phyloP scores from a whole-genome alignment of 2,329 filamentous ascomycete species.

The Neurospora sp. region DNA sequence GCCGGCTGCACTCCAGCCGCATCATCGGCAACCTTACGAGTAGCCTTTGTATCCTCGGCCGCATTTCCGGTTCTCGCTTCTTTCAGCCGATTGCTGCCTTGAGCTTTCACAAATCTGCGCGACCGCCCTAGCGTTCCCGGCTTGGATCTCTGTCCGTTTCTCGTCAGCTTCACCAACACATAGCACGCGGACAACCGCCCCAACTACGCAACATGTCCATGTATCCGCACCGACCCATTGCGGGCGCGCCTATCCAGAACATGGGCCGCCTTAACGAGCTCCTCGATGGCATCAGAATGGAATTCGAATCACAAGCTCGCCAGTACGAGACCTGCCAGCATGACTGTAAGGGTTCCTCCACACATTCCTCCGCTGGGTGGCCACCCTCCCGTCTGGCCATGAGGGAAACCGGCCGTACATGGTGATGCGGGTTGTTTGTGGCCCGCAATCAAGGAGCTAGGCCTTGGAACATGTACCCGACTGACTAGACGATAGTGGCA shows the following conservation, averaged over 20 bases:
- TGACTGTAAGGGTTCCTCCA: conserved; percentile 59
- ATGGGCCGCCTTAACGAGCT: conserved; percentile 74
- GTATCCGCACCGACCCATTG: conserved; percentile 87
- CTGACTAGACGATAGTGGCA: conserved; percentile 49
- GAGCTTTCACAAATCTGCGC: background rate
- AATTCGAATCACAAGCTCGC: conserved; percentile 79
- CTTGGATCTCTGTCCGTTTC: background rate
- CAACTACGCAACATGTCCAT: conserved; percentile 48
- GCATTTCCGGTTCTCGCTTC: background rate
- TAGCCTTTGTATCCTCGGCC: background rate
- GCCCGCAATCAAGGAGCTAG: background rate
- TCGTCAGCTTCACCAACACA: background rate
- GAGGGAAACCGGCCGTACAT: background rate
- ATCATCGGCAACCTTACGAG: background rate
- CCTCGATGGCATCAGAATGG: conserved; percentile 78
- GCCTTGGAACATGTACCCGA: background rate
- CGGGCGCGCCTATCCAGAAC: conserved; percentile 48
- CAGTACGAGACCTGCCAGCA: conserved; percentile 83
- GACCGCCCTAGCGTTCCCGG: background rate
- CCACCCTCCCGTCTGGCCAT: background rate
- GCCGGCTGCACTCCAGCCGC: background rate
- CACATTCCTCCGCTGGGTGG: background rate
- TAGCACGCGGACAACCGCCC: background rate
- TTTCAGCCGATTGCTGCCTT: background rate
- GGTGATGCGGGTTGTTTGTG: background rate